phyloP scores from a whole-genome alignment of 2,329 filamentous ascomycete genomes.

The Cladosporium sp. region DNA sequence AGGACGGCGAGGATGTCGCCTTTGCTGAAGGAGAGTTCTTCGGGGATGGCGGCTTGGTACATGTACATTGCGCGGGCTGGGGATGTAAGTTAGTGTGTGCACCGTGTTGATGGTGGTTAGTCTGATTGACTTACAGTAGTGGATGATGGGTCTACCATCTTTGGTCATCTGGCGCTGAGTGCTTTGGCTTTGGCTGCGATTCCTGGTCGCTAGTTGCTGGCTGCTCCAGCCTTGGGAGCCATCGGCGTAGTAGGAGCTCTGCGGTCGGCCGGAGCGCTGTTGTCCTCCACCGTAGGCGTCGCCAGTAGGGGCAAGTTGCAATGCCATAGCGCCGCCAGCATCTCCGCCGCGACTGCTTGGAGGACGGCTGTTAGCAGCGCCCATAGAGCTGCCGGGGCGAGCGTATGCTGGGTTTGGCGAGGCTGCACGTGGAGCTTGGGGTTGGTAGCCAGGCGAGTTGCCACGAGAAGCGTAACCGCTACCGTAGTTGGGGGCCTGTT shows the following conservation, averaged over 20 bases:
- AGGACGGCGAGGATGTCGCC: conserved; percentile 88
- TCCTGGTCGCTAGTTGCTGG: conserved; percentile 45
- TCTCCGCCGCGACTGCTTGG: conserved; percentile 46
- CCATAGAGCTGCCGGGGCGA: conserved; percentile 37
- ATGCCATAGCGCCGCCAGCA: conserved; percentile 42
- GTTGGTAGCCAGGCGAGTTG: conserved; percentile 42
- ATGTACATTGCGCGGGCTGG: conserved; percentile 89
- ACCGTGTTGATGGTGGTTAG: neutral
- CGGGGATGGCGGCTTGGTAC: conserved; percentile 91
- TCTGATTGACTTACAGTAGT: conserved; percentile 78
- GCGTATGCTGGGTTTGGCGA: conserved; percentile 41
- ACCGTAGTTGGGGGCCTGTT: conserved; percentile 39
- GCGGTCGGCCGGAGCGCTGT: conserved; percentile 41
- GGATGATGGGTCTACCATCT: conserved; percentile 83
- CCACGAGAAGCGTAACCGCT: conserved; percentile 39
- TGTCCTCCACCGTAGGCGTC: conserved; percentile 43
- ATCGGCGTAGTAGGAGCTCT: conserved; percentile 44
- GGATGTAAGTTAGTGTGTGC: conserved; percentile 12
- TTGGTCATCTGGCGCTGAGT: conserved; percentile 80
- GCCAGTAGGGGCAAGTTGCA: conserved; percentile 45
- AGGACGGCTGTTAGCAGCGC: conserved; percentile 39
- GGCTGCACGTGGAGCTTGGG: conserved; percentile 37
- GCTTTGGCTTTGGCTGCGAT: conserved; percentile 82
- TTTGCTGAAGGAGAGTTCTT: conserved; percentile 90
- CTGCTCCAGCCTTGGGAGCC: conserved; percentile 23